Base-by-base conservation (phyloP, 768 basidiomycete species). In the Butyriboletus loyo region DNA sequence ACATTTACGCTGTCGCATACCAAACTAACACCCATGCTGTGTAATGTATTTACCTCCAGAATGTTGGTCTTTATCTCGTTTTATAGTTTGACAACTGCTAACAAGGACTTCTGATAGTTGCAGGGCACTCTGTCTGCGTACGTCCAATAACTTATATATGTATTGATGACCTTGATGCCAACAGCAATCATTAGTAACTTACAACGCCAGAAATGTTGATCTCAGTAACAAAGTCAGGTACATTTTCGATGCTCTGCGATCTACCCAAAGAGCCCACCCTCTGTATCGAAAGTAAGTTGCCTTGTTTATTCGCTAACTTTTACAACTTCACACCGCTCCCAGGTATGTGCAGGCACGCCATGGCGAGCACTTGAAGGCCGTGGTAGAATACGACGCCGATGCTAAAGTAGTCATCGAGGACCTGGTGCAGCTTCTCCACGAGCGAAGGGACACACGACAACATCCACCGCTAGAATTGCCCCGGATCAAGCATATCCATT, bases 91-190 rank as follows among this genome's bases (percentile, higher is more conserved):
- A 30, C 30, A 30, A 25, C 24, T 4, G 44, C 51, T 59, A 17
- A 57, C 17, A 4, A 39, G 7, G 7, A n/a, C 14, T 5, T 40
- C 48, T 30, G 19, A 32, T 38, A 83, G 82, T 19, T 82, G 78
- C 57, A 69, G 73, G 54, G 69, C 73, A 9, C 56, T 83, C 7
- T 77, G 75, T 50, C 60, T 83, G 30, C 55, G 83, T 83, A 61
- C 41, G 78, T 73, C 7, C 21, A 38, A 31, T 8, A 14, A 2
- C 21, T 45, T 46, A 22, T 17, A 13, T 9, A 5, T 35, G 27
- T 22, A 1, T 5, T 28, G 19, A 47, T 22, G 43, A 38, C 21
- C 9, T 25, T 13, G 21, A 13, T 35, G 9, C 21, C 9, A 24
- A 44, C 9, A 9, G 3, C 15, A 4, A 25, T 19, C 22, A 13